These are phyloP conservation scores for Ceratobasidium sp. DNA, from an alignment of 1,284 basidiomycete genomes.

Conservation along the genomic window DNA sequence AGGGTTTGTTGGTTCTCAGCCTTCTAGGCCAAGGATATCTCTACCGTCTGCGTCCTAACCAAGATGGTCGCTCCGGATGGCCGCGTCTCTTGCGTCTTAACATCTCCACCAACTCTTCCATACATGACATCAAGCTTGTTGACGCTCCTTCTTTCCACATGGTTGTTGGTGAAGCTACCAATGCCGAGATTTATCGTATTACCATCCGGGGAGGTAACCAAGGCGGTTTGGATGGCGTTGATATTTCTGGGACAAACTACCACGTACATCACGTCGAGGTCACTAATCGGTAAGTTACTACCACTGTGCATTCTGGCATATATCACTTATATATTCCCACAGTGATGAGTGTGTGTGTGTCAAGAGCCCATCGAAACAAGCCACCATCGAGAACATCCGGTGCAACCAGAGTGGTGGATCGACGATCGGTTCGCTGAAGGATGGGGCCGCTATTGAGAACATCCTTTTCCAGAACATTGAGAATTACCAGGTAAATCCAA, in stretches of 20 bases:
- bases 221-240: constrained; percentile 52
- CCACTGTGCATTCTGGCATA: neutral
- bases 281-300: constrained; percentile 48
- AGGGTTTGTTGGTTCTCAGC: neutral
- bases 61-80: constrained; percentile 35
- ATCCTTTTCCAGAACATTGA: constrained; percentile 48
- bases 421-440: constrained; percentile 51
- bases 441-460: constrained; percentile 50
- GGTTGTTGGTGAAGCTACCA: constrained; percentile 49
- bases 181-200: constrained; percentile 52
- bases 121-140: constrained; percentile 53
- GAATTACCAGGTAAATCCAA: constrained; percentile 51
- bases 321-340: neutral
- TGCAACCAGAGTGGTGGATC: constrained; percentile 53
- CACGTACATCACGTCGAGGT: constrained; percentile 53
- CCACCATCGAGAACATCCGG: constrained; percentile 52
- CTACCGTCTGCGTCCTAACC: constrained; percentile 25
- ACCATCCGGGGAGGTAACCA: constrained; percentile 52
- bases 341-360: constrained; percentile 53
- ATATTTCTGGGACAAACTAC: constrained; percentile 51
- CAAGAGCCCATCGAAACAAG: constrained; percentile 50
- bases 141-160: constrained; percentile 54
- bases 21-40: constrained; percentile 33
- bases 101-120: constrained; percentile 50
- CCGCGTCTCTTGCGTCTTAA: constrained; percentile 51